Percentiles rank a stretch among this genome's conserved stretches.
phyloP scores from a whole-genome alignment of 2,329 filamentous ascomycete genomes.

The Teratosphaeria zuluensis region DNA sequence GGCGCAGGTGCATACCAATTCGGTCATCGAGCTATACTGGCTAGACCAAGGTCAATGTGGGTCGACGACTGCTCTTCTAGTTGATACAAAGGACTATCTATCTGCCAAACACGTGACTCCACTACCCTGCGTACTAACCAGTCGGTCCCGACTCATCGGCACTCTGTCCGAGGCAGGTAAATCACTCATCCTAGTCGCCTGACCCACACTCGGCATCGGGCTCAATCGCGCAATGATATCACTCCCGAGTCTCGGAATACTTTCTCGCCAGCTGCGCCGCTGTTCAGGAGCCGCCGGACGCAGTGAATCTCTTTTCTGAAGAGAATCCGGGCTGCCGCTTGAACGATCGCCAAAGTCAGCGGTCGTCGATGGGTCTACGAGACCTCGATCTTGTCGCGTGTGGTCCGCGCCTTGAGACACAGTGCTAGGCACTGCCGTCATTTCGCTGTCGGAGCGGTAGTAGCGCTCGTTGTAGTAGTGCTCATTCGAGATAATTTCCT shows the following conservation, averaged over 20 bases:
- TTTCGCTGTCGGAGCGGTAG: neutral
- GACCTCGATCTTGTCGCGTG: neutral
- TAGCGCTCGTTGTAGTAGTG: neutral
- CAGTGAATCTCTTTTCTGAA: neutral
- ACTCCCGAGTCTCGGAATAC: neutral
- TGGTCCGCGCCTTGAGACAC: neutral
- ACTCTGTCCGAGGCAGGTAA: neutral
- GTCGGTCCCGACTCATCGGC: neutral
- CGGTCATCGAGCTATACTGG: no score
- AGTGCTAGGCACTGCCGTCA: neutral
- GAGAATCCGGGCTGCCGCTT: neutral
- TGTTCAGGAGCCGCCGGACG: neutral
- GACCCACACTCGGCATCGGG: neutral
- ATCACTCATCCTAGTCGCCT: neutral
- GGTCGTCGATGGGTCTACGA: neutral
- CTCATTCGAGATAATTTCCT: neutral
- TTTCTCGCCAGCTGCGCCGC: neutral
- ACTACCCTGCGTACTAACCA: neutral
- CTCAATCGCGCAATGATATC: neutral
- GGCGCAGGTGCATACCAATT: no score
- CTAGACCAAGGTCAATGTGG: no score
- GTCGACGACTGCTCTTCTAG: no score
- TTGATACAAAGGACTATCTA: conserved; percentile 7
- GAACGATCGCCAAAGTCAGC: neutral
- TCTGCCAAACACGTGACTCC: neutral